phyloP scores from a whole-genome alignment of 2,329 filamentous ascomycete species.

The Chrysoporthe deuterocubensis region DNA sequence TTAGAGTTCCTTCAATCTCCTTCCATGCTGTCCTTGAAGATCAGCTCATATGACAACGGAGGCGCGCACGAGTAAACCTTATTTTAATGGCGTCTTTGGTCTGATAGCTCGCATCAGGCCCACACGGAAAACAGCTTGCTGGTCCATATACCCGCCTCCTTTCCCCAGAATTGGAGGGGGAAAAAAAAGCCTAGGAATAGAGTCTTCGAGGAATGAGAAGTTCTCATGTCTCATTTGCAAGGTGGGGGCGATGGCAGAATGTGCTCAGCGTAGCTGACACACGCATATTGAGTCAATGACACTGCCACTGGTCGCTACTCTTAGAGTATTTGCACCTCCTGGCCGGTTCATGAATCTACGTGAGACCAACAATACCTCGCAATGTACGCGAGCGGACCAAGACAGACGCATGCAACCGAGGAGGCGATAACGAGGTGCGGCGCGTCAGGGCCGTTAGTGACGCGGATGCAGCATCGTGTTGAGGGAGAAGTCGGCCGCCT shows the following conservation, averaged over 20 bases:
- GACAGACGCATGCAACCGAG: not conserved
- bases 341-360: not conserved
- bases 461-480: not conserved
- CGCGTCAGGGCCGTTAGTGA: not conserved
- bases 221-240: not conserved
- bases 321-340: not conserved
- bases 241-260: not conserved
- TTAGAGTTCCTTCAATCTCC: not conserved
- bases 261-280: too few relatives aligned
- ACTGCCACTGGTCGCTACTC: not conserved
- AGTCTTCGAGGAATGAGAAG: not conserved
- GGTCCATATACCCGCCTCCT: too few relatives aligned
- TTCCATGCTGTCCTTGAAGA: not conserved
- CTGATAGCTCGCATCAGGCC: not conserved
- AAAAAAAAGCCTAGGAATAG: not conserved
- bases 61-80: not conserved
- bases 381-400: too few relatives aligned
- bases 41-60: not conserved
- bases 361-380: not conserved
- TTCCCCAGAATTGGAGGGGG: not conserved
- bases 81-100: not conserved
- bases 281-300: too few relatives aligned
- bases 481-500: not conserved
- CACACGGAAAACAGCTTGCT: too few relatives aligned
- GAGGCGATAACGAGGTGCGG: not conserved